Percentiles rank a stretch among this genome's conserved stretches.
These are phyloP conservation scores for Raffaelea deltoideospora DNA, from an alignment of 2,329 filamentous ascomycete genomes.

Conservation along the genomic window DNA sequence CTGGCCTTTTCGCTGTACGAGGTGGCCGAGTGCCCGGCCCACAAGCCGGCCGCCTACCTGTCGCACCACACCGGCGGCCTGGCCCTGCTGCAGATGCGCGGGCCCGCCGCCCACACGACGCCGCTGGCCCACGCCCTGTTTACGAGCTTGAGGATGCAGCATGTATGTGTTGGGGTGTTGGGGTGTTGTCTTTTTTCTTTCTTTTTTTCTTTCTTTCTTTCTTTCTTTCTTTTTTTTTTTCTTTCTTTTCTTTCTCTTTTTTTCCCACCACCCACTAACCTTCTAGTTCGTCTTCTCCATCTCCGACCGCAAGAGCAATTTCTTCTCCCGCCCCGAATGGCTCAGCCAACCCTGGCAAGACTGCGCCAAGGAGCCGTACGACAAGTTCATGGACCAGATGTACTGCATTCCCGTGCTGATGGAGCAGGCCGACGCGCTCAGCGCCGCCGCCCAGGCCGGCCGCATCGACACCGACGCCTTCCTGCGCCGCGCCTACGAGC, in stretches of 20 bases:
- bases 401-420: slow-evolving; percentile 7
- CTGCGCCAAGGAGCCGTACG: slow-evolving; percentile 8
- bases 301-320: slow-evolving; percentile 4
- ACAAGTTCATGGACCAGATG: slow-evolving; percentile 11
- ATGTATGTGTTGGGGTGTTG: no score
- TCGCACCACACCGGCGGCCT: slow-evolving; percentile 10
- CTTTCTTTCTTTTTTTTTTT: not conserved
- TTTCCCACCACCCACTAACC: not conserved
- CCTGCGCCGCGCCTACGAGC: slow-evolving; percentile 1
- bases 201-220: not conserved
- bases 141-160: slow-evolving; percentile 9
- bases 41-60: slow-evolving; percentile 5
- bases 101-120: slow-evolving; percentile 6
- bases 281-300: slow-evolving; percentile 9
- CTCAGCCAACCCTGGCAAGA: slow-evolving; percentile 7
- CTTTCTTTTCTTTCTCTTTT: not conserved
- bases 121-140: slow-evolving; percentile 10
- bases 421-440: slow-evolving; percentile 4
- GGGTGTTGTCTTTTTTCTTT: not conserved
- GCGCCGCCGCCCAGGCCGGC: not conserved
- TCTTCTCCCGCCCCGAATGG: slow-evolving; percentile 9
- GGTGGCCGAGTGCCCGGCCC: slow-evolving; percentile 10
- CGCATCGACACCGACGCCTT: not conserved
- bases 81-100: slow-evolving; percentile 10
- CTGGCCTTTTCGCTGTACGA: slow-evolving; percentile 11